Evolutionary conservation across 2,329 filamentous ascomycete genomes (phyloP).

Genomic region (Rhinocladiella mackenziei): DNA sequence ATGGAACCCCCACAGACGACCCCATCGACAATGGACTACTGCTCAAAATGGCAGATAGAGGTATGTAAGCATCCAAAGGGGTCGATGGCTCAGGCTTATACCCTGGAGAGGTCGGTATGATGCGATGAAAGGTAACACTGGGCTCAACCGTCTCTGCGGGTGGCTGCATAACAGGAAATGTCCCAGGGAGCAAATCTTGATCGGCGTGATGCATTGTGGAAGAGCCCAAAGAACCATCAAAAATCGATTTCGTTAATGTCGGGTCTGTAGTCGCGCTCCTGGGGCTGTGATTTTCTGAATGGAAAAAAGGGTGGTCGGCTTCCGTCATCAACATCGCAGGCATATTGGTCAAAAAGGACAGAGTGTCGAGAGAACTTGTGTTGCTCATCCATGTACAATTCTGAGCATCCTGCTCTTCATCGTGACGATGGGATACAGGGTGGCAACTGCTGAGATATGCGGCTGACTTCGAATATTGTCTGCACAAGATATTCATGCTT

Average conservation of each 20-base stretch:
- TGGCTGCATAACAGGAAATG: slow-evolving; percentile 6
- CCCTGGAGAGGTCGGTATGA: slow-evolving; percentile 21
- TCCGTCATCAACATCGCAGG: slow-evolving; percentile 9
- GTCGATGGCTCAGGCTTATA: slow-evolving; percentile 28
- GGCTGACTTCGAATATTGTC: slow-evolving; percentile 17
- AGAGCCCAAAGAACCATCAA: slow-evolving; percentile 7
- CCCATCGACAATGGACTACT: slow-evolving; percentile 25
- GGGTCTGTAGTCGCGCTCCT: slow-evolving; percentile 18
- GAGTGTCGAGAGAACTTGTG: background rate
- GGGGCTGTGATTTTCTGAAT: slow-evolving; percentile 1
- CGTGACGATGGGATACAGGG: slow-evolving; percentile 13
- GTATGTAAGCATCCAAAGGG: slow-evolving; percentile 13
- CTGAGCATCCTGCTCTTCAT: slow-evolving; percentile 12
- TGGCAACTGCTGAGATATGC: slow-evolving; percentile 12
- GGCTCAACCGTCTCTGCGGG: slow-evolving; percentile 28
- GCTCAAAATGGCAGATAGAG: slow-evolving; percentile 18
- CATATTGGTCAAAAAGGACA: slow-evolving; percentile 8
- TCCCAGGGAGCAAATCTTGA: slow-evolving; percentile 17
- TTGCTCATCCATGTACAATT: slow-evolving; percentile 12
- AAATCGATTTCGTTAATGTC: slow-evolving; percentile 26
- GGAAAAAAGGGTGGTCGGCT: slow-evolving; percentile 4
- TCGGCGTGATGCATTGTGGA: slow-evolving; percentile 5
- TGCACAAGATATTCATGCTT: slow-evolving; percentile 6
- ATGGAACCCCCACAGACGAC: slow-evolving; percentile 22
- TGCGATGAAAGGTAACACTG: slow-evolving; percentile 25